phyloP scores from a whole-genome alignment of 495 filamentous ascomycete genomes.

The Cercophora newfieldiana region DNA sequence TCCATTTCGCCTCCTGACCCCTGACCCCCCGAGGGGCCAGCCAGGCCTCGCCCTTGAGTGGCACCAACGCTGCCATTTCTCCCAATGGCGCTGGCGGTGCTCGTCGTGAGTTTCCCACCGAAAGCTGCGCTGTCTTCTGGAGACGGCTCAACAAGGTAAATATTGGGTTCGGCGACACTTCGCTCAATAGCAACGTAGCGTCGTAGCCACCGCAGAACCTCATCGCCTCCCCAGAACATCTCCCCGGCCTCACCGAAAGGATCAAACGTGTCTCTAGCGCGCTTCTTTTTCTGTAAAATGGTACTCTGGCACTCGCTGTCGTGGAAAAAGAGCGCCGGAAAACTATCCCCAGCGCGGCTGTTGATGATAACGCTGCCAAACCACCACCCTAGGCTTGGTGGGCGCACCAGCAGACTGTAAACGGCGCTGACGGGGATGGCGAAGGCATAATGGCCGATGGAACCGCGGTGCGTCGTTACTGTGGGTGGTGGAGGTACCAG shows the following conservation, averaged over 20 bases:
- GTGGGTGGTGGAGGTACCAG: slow-evolving; percentile 91
- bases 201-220: slow-evolving; percentile 88
- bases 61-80: slow-evolving; percentile 39
- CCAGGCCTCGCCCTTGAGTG: slow-evolving; percentile 31
- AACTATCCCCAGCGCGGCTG: slow-evolving; percentile 81
- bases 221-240: slow-evolving; percentile 97
- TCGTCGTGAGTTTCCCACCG: slow-evolving; percentile 57
- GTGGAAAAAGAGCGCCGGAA: slow-evolving; percentile 96
- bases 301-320: slow-evolving; percentile 95
- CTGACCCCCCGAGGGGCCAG: slow-evolving; percentile 23
- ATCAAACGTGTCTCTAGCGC: slow-evolving; percentile 80
- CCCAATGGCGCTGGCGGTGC: slow-evolving; percentile 42
- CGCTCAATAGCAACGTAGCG: slow-evolving; percentile 80
- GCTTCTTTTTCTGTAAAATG: slow-evolving; percentile 86
- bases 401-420: slow-evolving; percentile 85
- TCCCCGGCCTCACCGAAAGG: slow-evolving; percentile 82
- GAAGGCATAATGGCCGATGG: slow-evolving; percentile 85
- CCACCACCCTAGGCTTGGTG: slow-evolving; percentile 97
- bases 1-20: slow-evolving; percentile 74
- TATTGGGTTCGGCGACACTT: slow-evolving; percentile 77
- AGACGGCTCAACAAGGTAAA: slow-evolving; percentile 87
- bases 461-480: slow-evolving; percentile 66
- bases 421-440: slow-evolving; percentile 87
- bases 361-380: slow-evolving; percentile 94
- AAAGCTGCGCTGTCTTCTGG: slow-evolving; percentile 82